phyloP scores from a whole-genome alignment of 1,139 yeast species.

The Saccharomyces hybrid region DNA sequence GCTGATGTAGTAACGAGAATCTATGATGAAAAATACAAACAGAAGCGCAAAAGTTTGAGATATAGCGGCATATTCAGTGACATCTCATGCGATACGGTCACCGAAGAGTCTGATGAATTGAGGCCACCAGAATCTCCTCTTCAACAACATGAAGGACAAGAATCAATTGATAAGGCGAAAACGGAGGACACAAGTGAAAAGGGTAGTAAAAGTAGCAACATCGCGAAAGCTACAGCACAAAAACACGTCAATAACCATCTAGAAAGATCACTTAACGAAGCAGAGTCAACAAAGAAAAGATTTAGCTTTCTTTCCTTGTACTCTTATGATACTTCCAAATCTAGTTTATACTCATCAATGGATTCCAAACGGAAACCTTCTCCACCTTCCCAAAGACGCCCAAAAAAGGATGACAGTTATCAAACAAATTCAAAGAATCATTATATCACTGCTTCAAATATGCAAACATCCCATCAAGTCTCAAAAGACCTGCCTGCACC shows the following conservation, averaged over 20 bases:
- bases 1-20: conserved; percentile 15
- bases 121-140: background rate
- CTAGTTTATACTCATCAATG: conserved; percentile 8
- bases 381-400: background rate
- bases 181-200: background rate
- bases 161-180: background rate
- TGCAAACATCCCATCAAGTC: background rate
- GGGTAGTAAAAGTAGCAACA: background rate
- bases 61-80: conserved; percentile 15
- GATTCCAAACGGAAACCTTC: conserved; percentile 4
- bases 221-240: background rate
- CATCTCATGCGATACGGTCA: conserved; percentile 13
- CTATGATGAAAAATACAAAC: conserved; percentile 15
- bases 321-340: conserved; percentile 12
- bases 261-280: conserved; percentile 1
- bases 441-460: background rate
- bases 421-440: background rate
- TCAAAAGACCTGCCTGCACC: background rate
- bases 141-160: background rate
- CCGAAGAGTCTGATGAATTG: conserved; percentile 13
- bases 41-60: conserved; percentile 16
- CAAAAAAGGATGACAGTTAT: background rate
- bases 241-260: background rate
- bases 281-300: conserved; percentile 15
- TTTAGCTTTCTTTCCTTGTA: conserved; percentile 20